Percentiles rank a stretch among this genome's conserved stretches.
Conservation (phyloP, 2,329 filamentous ascomycete genomes). For the Colletotrichum ledebouriae region DNA sequence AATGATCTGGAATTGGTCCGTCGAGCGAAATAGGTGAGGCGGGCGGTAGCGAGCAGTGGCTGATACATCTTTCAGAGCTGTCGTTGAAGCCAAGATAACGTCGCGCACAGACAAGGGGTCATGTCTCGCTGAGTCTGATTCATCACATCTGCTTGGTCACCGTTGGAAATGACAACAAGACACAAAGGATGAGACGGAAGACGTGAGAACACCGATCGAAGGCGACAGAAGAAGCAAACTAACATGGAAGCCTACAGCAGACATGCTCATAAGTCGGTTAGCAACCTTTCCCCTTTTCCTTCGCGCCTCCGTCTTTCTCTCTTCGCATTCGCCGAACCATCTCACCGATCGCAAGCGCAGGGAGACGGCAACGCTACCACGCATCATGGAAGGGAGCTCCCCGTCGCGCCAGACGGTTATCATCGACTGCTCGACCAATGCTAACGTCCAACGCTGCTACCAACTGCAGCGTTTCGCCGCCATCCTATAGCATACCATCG, state of each 20-base stretch:
- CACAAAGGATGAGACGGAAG: too few relatives aligned
- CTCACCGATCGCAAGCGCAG: not conserved
- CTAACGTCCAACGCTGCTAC: constrained; percentile 7
- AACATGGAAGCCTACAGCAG: not conserved
- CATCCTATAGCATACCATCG: constrained; percentile 1
- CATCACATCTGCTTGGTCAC: not conserved
- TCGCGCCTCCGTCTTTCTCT: too few relatives aligned
- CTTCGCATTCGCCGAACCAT: not conserved
- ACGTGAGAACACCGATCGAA: too few relatives aligned
- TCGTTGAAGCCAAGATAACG: not conserved
- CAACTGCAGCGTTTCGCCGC: constrained; percentile 10
- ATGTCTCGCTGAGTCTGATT: not conserved
- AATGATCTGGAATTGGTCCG: not conserved
- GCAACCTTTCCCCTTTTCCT: too few relatives aligned
- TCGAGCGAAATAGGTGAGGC: not conserved
- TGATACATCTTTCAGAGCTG: not conserved
- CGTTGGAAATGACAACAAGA: not conserved
- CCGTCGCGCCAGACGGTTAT: constrained; percentile 3
- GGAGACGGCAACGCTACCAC: not conserved
- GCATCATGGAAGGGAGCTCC: not conserved
- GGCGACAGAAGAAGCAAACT: not conserved
- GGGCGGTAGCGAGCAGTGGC: not conserved
- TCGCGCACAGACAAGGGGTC: not conserved
- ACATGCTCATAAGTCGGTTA: not conserved
- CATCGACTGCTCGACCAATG: not conserved